Percentiles rank a stretch among this genome's conserved stretches.
These are phyloP conservation scores for Entamoeba invadens DNA, from an alignment of 208 protist species.

Conservation along the genomic window DNA sequence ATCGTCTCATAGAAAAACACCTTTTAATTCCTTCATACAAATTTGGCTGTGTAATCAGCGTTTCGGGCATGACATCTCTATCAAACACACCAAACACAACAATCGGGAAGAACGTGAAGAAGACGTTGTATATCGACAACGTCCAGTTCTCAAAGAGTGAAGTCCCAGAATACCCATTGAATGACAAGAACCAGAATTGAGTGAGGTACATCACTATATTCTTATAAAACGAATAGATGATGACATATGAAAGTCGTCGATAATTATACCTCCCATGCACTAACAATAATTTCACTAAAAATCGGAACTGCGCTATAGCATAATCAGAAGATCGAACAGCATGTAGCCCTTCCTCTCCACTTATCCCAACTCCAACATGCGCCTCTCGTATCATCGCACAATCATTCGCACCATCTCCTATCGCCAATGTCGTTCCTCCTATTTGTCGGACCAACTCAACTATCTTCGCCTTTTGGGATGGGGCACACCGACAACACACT, in stretches of 20 bases:
- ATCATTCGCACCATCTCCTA: slow-evolving; percentile 94
- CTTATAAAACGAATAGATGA: slow-evolving; percentile 15
- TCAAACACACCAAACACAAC: neutral
- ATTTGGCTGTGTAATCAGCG: neutral
- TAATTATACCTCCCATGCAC: slow-evolving; percentile 53
- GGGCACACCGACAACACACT: slow-evolving; percentile 77
- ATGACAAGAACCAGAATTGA: slow-evolving; percentile 9
- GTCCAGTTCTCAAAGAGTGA: slow-evolving; percentile 4
- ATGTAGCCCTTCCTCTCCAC: slow-evolving; percentile 85
- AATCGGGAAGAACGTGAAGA: neutral
- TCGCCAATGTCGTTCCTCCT: slow-evolving; percentile 53
- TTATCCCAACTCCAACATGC: slow-evolving; percentile 54
- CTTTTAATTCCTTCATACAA: neutral
- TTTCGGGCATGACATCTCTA: neutral
- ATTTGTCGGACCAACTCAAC: slow-evolving; percentile 57
- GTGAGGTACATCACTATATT: slow-evolving; percentile 6
- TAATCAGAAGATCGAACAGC: slow-evolving; percentile 87
- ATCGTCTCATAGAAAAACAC: neutral
- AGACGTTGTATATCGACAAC: neutral
- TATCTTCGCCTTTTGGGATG: slow-evolving; percentile 89
- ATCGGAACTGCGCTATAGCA: slow-evolving; percentile 75
- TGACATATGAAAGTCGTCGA: slow-evolving; percentile 1
- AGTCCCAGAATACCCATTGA: slow-evolving; percentile 11
- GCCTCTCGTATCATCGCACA: slow-evolving; percentile 70
- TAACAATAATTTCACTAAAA: slow-evolving; percentile 57